Evolutionary conservation across 2,329 filamentous ascomycete species (phyloP), one percentile per base, ranked within the genome.

Genomic region (Penicillium brasilianum): DNA sequence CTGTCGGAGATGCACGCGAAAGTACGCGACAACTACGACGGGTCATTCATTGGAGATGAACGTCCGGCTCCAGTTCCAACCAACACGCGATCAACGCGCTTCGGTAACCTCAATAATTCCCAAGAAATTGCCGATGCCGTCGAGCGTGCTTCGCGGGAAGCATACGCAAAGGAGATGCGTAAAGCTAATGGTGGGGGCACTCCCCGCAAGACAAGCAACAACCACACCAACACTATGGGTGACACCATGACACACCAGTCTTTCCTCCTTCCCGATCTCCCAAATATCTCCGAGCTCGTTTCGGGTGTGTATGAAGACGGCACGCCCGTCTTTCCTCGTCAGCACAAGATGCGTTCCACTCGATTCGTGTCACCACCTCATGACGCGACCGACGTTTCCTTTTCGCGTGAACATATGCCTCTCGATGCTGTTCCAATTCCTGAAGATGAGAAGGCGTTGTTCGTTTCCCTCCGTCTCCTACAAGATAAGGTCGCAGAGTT

Each of bases 401-500:
- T 76, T 34, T 69, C 71, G 20, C 73, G 71, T 13, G 71, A 75
- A 39, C 79, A 87, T 67, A 71, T 79, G 13, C 79, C 81, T 0
- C 74, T 88, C 20, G 81, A 86, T 39, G 79, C 81, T 13, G 77
- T 88, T 11, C 81, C 84, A 0, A 80, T 88, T 49, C 86, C 86
- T 0, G 80, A 84, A 13, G 86, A 89, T 52, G 87, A 89, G 64
- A 87, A 88, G 71, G 83, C 83, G 2, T 82, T 89, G 51, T 87
- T 87, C 68, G 80, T 84, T n/a, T 85, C 85, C 11, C 76, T 89
- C 16, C 81, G 86, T 55, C 74, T 85, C 18, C 74, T 88, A 11
- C 82, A 87, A 65, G 85, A 87, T 44, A 85, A 84, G 68, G 81
- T 88, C 43, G 76, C 81, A 0, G 78, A 84, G 53, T 77, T 88